A percentile compares a stretch with the other conserved stretches of the same genome.
These are phyloP conservation scores for Hanseniaspora clermontiae DNA, from an alignment of 805 yeast species.

Conservation along the genomic window DNA sequence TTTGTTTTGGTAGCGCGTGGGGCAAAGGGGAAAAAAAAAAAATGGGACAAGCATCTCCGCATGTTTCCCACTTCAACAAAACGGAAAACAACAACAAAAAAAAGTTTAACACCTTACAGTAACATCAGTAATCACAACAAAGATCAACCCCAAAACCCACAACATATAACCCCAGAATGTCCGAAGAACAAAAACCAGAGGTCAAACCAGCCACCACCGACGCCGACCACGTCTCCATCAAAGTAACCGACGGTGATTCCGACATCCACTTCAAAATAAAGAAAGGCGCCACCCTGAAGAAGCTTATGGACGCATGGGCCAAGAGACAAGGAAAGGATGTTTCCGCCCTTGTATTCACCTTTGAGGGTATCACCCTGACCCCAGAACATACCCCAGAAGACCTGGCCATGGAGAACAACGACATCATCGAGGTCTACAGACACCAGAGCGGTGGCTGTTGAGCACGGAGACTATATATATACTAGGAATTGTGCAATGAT, in stretches of 20 bases:
- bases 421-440: slow-evolving; percentile 91
- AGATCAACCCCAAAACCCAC: background rate
- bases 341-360: slow-evolving; percentile 71
- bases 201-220: slow-evolving; percentile 45
- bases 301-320: slow-evolving; percentile 96
- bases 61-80: too few relatives aligned
- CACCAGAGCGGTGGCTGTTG: slow-evolving; percentile 65
- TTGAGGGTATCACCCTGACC: slow-evolving; percentile 82
- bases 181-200: slow-evolving; percentile 36
- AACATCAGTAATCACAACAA: background rate
- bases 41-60: too few relatives aligned
- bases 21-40: too few relatives aligned
- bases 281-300: slow-evolving; percentile 78
- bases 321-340: slow-evolving; percentile 90
- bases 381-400: slow-evolving; percentile 87
- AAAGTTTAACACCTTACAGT: background rate
- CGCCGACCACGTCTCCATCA: slow-evolving; percentile 64
- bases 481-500: background rate
- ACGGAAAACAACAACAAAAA: too few relatives aligned
- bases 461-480: background rate
- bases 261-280: slow-evolving; percentile 94
- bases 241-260: slow-evolving; percentile 85
- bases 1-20: too few relatives aligned
- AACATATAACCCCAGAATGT: slow-evolving; percentile 16
- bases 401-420: slow-evolving; percentile 89